Evolutionary conservation across 2,329 filamentous ascomycete genomes (phyloP).

Genomic region (Fusarium nelsonii): DNA sequence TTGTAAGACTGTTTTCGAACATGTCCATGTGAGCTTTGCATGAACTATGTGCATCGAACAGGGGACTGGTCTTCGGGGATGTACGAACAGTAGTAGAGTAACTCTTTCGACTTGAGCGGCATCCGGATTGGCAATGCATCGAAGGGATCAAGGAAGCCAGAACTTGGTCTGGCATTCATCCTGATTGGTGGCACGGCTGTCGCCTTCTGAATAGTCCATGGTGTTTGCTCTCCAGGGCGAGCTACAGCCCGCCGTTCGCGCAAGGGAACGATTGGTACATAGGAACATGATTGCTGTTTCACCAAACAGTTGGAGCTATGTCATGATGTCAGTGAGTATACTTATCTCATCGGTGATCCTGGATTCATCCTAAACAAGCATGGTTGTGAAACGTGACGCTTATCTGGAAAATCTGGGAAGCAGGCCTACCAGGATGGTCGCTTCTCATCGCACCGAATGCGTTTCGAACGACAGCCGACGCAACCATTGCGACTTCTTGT

Average conservation of each 20-base stretch:
- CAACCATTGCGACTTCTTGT: not conserved
- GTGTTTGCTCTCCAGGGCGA: not conserved
- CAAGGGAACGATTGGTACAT: not conserved
- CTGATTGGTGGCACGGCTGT: not conserved
- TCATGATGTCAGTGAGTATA: not conserved
- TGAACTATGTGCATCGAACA: not conserved
- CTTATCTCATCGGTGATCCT: not conserved
- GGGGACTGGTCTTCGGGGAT: not conserved
- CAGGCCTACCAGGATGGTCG: not conserved
- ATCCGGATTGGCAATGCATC: not conserved
- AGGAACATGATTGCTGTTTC: not conserved
- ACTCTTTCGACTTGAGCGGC: not conserved
- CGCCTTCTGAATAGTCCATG: not conserved
- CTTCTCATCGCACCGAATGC: not conserved
- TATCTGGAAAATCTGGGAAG: not conserved
- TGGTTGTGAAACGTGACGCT: no score
- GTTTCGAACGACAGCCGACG: not conserved
- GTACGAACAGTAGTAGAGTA: conserved; percentile 1
- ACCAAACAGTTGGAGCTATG: not conserved
- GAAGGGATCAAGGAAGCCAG: not conserved
- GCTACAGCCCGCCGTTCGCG: not conserved
- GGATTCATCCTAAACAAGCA: not conserved
- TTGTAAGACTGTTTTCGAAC: not conserved
- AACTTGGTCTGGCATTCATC: not conserved
- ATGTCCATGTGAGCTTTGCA: not conserved